Evolutionary conservation across 2,329 filamentous ascomycete genomes (phyloP).

Genomic region (Aspergillus niger): DNA sequence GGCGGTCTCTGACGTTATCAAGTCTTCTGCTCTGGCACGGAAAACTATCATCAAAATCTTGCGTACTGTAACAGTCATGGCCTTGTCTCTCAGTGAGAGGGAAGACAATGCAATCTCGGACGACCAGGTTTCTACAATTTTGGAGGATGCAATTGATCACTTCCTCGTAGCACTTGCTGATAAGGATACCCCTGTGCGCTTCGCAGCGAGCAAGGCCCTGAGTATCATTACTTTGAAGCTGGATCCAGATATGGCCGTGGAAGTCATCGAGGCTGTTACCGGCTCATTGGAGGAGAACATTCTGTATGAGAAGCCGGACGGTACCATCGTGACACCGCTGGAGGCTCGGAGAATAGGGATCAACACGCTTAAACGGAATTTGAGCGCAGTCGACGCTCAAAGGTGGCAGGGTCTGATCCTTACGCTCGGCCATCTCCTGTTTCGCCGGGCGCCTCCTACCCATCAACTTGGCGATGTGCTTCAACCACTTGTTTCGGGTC

Average conservation of each 20-base stretch:
- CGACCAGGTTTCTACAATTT: constrained; percentile 51
- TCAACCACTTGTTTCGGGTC: constrained; percentile 72
- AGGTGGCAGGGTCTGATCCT: constrained; percentile 93
- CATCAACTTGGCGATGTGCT: constrained; percentile 72
- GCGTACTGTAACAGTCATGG: constrained; percentile 69
- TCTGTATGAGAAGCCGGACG: constrained; percentile 53
- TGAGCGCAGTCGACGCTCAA: constrained; percentile 75
- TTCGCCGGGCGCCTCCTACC: constrained; percentile 76
- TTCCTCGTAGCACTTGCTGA: constrained; percentile 78
- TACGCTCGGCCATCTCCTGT: constrained; percentile 82
- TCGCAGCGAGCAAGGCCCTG: constrained; percentile 89
- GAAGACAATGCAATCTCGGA: constrained; percentile 28
- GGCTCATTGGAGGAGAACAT: constrained; percentile 66
- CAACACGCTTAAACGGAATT: constrained; percentile 54
- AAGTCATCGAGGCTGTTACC: constrained; percentile 85
- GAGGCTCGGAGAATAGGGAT: constrained; percentile 34
- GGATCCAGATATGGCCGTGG: constrained; percentile 74
- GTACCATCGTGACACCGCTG: constrained; percentile 39
- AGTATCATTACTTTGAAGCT: constrained; percentile 83
- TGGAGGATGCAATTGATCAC: constrained; percentile 81
- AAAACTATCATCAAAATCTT: constrained; percentile 86
- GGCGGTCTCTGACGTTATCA: constrained; percentile 56
- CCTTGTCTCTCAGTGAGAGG: constrained; percentile 56
- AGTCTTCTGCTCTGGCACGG: constrained; percentile 74
- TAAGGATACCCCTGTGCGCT: constrained; percentile 84